Conservation (phyloP, 495 filamentous ascomycete species). For the Xylaria acuta region DNA sequence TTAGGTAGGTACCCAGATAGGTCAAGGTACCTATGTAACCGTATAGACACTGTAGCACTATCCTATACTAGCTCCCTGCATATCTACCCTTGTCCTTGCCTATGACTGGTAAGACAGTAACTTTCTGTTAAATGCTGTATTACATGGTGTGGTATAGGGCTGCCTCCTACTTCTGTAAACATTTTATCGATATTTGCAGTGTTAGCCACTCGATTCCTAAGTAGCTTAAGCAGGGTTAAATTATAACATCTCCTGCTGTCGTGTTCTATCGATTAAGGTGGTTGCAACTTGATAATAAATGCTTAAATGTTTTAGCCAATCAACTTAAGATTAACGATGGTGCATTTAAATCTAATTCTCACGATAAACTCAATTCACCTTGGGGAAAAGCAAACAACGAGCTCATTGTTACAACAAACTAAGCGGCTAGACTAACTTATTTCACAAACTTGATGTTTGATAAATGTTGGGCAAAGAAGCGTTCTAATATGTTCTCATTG, state of each 20-base stretch:
- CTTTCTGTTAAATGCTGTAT: neutral
- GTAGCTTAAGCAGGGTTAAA: neutral
- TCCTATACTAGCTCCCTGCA: constrained; percentile 2
- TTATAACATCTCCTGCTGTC: neutral
- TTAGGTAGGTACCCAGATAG: neutral
- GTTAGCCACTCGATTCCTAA: neutral
- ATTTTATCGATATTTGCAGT: neutral
- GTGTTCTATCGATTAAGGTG: neutral
- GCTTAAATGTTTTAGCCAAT: neutral
- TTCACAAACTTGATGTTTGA: neutral
- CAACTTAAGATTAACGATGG: neutral
- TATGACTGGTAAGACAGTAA: neutral
- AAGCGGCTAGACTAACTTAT: no score
- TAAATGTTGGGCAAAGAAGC: neutral
- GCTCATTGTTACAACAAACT: no score
- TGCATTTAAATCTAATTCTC: neutral
- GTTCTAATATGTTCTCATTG: no score
- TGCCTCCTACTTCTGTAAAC: neutral
- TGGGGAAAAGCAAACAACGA: neutral
- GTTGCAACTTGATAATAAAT: neutral
- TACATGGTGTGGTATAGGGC: neutral
- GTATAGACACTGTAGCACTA: neutral
- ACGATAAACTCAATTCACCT: neutral
- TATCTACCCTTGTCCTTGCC: neutral
- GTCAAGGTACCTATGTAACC: neutral